A percentile compares a stretch with the other conserved stretches of the same genome.
Evolutionary conservation across 2,329 filamentous ascomycete genomes (phyloP).

Genomic region (Botrytis byssoidea): DNA sequence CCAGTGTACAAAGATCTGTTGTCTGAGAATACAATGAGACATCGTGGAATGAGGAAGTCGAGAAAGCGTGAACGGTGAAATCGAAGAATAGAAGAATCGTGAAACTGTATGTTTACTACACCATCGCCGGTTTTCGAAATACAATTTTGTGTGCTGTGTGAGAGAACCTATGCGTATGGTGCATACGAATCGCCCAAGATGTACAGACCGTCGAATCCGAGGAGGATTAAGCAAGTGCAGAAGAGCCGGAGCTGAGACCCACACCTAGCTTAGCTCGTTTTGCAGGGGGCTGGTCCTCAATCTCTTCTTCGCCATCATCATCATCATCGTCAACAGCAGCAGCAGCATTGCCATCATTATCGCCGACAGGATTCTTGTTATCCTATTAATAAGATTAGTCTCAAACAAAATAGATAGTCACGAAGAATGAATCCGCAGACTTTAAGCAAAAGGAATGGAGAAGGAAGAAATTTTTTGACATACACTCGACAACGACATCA

Average conservation of each 20-base stretch:
- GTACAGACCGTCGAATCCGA: not conserved
- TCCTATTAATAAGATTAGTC: not conserved
- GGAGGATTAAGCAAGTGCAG: not conserved
- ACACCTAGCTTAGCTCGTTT: not conserved
- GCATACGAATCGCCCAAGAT: not conserved
- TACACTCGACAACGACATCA: slow-evolving; percentile 21
- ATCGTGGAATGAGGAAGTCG: not conserved
- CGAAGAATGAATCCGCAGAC: not conserved
- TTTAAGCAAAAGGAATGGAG: too few relatives aligned
- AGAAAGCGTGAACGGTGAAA: not conserved
- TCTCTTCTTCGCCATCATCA: not conserved
- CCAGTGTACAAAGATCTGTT: not conserved
- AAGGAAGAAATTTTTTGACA: not conserved
- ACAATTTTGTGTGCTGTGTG: not conserved
- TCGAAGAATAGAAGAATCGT: not conserved
- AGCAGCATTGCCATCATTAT: not conserved
- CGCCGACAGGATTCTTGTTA: not conserved
- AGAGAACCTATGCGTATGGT: not conserved
- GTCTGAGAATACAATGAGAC: not conserved
- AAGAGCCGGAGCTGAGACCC: not conserved
- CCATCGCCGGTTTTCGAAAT: not conserved
- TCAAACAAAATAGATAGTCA: not conserved
- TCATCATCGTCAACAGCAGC: not conserved
- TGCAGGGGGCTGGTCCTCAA: not conserved
- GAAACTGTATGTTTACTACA: not conserved